Percentiles rank a stretch among this genome's conserved stretches.
phyloP scores from a whole-genome alignment of 306 rosid genomes.

The Nissolia schottii region DNA sequence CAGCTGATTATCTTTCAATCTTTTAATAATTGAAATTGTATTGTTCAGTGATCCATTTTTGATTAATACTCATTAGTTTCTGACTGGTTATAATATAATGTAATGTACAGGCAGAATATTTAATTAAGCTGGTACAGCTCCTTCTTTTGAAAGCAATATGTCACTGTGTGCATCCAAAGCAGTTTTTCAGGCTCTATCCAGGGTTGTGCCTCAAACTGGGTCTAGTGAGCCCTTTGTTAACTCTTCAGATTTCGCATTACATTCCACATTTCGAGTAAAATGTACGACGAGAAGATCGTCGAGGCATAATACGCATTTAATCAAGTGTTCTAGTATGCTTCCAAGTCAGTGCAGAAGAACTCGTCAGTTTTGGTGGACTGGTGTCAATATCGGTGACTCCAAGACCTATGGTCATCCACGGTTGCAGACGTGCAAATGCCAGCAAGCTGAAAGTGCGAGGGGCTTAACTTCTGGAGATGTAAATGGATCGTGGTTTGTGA shows the following conservation, averaged over 20 bases:
- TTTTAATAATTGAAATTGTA: slow-evolving; percentile 11
- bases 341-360: slow-evolving; percentile 15
- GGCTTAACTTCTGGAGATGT: slow-evolving; percentile 40
- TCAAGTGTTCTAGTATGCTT: slow-evolving; percentile 32
- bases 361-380: slow-evolving; percentile 27
- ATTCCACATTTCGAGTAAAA: slow-evolving; percentile 26
- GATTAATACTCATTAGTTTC: not conserved
- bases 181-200: slow-evolving; percentile 48
- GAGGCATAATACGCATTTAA: slow-evolving; percentile 24
- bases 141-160: slow-evolving; percentile 18
- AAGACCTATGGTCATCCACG: slow-evolving; percentile 3
- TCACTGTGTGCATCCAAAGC: slow-evolving; percentile 43
- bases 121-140: slow-evolving; percentile 1
- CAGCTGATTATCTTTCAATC: not conserved
- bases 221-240: slow-evolving; percentile 19
- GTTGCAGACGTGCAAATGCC: slow-evolving; percentile 58
- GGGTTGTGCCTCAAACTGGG: slow-evolving; percentile 39
- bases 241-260: slow-evolving; percentile 24
- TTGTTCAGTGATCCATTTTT: not conserved
- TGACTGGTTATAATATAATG: not conserved
- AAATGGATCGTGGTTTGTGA: slow-evolving; percentile 46
- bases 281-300: slow-evolving; percentile 37
- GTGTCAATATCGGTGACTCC: slow-evolving; percentile 21
- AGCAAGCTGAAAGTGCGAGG: slow-evolving; percentile 41
- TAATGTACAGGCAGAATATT: slow-evolving; percentile 6